A percentile compares a stretch with the other conserved stretches of the same genome.
Conservation (phyloP, 2,329 filamentous ascomycete genomes). For the Colletotrichum sp. region DNA sequence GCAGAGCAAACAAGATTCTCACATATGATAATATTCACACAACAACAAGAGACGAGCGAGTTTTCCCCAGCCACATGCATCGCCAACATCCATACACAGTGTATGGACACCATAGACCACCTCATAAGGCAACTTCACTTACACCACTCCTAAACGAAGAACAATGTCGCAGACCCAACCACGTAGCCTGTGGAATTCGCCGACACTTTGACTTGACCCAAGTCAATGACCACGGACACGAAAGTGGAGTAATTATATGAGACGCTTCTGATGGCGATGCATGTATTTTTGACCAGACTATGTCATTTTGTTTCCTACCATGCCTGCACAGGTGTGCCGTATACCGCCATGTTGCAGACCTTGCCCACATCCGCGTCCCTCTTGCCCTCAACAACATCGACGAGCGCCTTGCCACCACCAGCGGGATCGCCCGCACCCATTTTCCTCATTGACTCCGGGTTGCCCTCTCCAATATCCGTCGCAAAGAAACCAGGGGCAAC, state of each 20-base stretch:
- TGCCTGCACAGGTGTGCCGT: not conserved
- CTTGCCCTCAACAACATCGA: not conserved
- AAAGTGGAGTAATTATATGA: too few relatives aligned
- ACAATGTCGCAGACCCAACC: too few relatives aligned
- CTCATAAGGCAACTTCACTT: too few relatives aligned
- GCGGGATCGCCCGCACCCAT: not conserved
- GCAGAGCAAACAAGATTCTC: too few relatives aligned
- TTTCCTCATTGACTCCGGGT: not conserved
- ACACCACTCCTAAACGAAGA: too few relatives aligned
- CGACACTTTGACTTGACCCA: not conserved
- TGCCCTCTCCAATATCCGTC: not conserved
- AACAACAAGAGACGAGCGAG: too few relatives aligned
- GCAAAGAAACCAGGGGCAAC: not conserved
- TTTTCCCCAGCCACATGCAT: too few relatives aligned
- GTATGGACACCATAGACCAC: too few relatives aligned
- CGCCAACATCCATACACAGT: too few relatives aligned
- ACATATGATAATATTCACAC: too few relatives aligned
- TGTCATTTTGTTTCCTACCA: not conserved
- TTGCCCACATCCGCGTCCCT: not conserved
- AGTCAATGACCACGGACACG: too few relatives aligned
- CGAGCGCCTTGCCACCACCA: not conserved
- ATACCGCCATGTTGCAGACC: not conserved
- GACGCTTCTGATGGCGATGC: accelerated
- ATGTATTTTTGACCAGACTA: accelerated
- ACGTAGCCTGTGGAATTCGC: not conserved